Evolutionary conservation across 1,284 basidiomycete genomes (phyloP).

Genomic region (Apiotrichum akiyoshidainum): DNA sequence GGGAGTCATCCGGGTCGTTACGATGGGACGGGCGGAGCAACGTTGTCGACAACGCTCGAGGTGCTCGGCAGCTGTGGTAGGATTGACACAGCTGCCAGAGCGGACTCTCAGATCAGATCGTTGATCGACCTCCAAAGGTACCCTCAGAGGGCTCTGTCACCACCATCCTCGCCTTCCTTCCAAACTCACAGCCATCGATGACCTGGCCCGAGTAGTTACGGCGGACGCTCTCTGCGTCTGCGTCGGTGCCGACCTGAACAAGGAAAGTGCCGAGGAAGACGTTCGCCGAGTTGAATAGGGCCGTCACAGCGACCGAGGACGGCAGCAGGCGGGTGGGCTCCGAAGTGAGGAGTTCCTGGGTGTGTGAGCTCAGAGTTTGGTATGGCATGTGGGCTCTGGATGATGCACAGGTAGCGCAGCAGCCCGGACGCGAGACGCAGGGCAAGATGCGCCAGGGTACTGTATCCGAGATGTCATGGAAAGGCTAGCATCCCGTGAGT

Average conservation of each 20-base stretch:
- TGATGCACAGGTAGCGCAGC: too few species aligned
- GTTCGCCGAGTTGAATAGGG: constrained; percentile 27
- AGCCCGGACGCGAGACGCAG: neutral
- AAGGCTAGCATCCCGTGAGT: too few species aligned
- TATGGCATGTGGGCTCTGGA: neutral
- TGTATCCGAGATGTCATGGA: too few species aligned
- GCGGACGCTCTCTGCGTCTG: constrained; percentile 40
- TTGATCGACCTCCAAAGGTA: too few species aligned
- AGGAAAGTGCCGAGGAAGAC: constrained; percentile 37
- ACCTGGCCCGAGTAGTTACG: constrained; percentile 36
- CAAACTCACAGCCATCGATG: constrained; percentile 41
- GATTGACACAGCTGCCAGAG: too few species aligned
- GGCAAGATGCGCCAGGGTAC: neutral
- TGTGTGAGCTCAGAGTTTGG: neutral
- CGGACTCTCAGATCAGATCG: too few species aligned
- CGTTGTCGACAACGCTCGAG: too few species aligned
- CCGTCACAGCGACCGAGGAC: constrained; percentile 27
- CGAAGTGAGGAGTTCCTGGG: constrained; percentile 34
- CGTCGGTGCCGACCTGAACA: constrained; percentile 32
- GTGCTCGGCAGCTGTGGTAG: too few species aligned
- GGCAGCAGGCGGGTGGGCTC: constrained; percentile 30
- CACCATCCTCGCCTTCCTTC: too few species aligned
- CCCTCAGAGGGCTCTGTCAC: too few species aligned
- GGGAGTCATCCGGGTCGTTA: too few species aligned
- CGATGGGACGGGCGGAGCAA: neutral